Base-by-base conservation (phyloP, 495 filamentous ascomycete genomes). In the Filosporella fistucella region DNA sequence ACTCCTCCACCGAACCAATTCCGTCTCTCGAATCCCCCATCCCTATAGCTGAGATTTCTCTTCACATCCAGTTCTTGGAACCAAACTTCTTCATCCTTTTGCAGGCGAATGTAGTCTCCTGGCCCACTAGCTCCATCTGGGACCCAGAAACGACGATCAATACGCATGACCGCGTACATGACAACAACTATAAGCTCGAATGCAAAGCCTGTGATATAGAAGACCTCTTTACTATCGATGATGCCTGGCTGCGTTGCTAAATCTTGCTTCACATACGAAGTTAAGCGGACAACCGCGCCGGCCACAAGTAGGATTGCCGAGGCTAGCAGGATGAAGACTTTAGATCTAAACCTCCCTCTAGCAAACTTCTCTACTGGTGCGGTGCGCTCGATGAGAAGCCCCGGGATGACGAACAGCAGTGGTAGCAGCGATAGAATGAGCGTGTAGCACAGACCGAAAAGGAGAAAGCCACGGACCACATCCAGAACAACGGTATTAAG, bases 401-500 rank as follows among this genome's bases (percentile, higher is more conserved):
- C 8, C 8, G n/a, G 8, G 28, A 30, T 8, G n/a, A 30, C n/a
- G 28, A 8, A n/a, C n/a, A 30, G 28, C 8, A 30, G 28, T n/a
- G 28, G 28, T 8, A 30, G 28, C 8, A n/a, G 8, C 8, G 28
- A 8, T 8, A 30, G n/a, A 8, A 30, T 30, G 8, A 30, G 28
- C 8, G n/a, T 8, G 28, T 30, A 30, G n/a, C 8, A 8, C 28
- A 30, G 28, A n/a, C 8, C 28, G 8, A n/a, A 8, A 30, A 30
- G 28, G 8, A 8, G 28, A n/a, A 30, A 8, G 28, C 8, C 8
- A n/a, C 28, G 28, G 28, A 8, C 8, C 8, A n/a, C n/a, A 8
- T 8, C 8, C n/a, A 8, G 8, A n/a, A n/a, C n/a, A n/a, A 8
- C n/a, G 28, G 59, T n/a, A 52, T 81, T 68, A 0, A 83, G 70